Conservation (phyloP, 2,329 filamentous ascomycete species). For the Pseudohalonectria lignicola region DNA sequence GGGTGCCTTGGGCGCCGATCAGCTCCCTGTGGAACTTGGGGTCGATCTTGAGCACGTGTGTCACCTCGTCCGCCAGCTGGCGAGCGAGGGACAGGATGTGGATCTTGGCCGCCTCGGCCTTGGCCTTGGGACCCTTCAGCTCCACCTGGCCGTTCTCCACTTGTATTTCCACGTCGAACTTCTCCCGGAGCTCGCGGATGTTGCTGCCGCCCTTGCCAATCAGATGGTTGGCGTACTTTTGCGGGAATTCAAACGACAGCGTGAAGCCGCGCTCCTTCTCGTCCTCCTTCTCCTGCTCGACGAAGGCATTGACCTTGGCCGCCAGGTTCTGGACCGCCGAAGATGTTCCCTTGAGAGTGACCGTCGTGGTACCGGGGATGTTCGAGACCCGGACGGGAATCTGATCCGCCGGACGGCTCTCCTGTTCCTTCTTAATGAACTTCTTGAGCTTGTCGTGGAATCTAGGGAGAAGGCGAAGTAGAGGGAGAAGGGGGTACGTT, state of each 20-base stretch:
- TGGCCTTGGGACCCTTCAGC: constrained; percentile 89
- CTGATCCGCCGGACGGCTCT: constrained; percentile 41
- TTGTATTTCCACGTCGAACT: constrained; percentile 67
- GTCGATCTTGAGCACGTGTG: constrained; percentile 77
- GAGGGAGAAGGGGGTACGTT: too few species aligned
- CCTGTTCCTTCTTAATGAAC: constrained; percentile 56
- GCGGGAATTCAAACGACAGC: constrained; percentile 81
- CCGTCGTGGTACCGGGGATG: constrained; percentile 43
- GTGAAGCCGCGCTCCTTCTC: constrained; percentile 89
- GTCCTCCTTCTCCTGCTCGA: constrained; percentile 81
- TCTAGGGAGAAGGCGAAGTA: too few species aligned
- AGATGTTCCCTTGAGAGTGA: constrained; percentile 68
- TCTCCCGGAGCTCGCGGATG: constrained; percentile 54
- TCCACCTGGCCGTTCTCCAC: constrained; percentile 91
- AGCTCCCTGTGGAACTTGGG: constrained; percentile 90
- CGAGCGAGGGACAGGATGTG: constrained; percentile 72
- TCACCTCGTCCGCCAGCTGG: constrained; percentile 84
- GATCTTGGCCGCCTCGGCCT: constrained; percentile 75
- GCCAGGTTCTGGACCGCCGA: constrained; percentile 62
- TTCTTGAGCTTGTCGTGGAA: constrained; percentile 49
- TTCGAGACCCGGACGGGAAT: constrained; percentile 51
- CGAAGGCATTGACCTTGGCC: constrained; percentile 64
- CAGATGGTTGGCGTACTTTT: constrained; percentile 84
- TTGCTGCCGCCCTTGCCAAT: constrained; percentile 59
- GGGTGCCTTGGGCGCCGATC: constrained; percentile 76